A percentile compares a stretch with the other conserved stretches of the same genome.
Conservation (phyloP, 306 rosid genomes). For the Pyrus bretschneideri region DNA sequence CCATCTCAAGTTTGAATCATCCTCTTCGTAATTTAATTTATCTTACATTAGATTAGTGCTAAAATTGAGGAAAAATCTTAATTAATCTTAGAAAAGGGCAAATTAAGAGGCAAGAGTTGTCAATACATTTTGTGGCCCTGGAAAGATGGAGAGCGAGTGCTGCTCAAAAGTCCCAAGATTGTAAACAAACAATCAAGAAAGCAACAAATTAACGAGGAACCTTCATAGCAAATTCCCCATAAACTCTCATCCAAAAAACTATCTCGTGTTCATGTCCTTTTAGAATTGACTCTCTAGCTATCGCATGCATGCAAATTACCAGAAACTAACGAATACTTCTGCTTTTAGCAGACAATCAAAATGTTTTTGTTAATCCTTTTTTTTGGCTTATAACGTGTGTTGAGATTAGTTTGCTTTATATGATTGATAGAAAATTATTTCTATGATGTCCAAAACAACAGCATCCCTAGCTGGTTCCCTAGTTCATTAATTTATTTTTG, state of each 20-base stretch:
- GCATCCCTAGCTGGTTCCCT: not conserved
- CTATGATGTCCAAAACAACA: not conserved
- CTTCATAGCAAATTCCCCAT: conserved; percentile 20
- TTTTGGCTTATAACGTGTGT: not conserved
- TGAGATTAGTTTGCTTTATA: not conserved
- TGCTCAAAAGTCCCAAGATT: not conserved
- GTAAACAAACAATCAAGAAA: not conserved
- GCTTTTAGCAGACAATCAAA: conserved; percentile 4
- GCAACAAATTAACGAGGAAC: conserved; percentile 17
- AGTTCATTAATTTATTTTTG: not conserved
- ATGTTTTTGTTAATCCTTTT: not conserved
- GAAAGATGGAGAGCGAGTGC: not conserved
- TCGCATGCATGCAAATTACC: not conserved
- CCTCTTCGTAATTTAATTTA: too few species aligned
- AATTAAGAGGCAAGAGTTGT: not conserved
- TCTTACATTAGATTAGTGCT: too few species aligned
- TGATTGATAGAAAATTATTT: not conserved
- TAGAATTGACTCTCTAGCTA: not conserved
- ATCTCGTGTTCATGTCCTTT: not conserved
- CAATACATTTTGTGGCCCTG: not conserved
- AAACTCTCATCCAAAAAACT: conserved; percentile 8
- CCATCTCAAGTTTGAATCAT: too few species aligned
- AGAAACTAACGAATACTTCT: conserved; percentile 7
- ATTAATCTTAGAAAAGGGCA: not conserved
- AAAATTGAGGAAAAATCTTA: too few species aligned